These are phyloP conservation scores for Dipodascopsis uninucleata DNA, from an alignment of 805 yeast genomes.

Conservation along the genomic window DNA sequence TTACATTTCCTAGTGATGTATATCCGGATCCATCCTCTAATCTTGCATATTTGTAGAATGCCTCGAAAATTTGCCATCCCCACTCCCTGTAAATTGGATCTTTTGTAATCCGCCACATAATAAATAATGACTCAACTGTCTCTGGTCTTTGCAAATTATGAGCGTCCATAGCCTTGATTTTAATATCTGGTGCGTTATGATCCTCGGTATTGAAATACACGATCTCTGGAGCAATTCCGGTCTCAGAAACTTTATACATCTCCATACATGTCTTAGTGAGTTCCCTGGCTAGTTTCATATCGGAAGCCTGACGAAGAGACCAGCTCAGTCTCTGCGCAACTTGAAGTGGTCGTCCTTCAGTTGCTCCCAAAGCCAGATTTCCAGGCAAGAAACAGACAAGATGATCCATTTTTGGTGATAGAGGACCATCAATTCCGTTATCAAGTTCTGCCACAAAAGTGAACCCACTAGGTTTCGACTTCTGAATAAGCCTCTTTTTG, in stretches of 20 bases:
- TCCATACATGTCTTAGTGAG: conserved; percentile 76
- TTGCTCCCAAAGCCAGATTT: conserved; percentile 81
- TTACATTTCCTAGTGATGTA: conserved; percentile 65
- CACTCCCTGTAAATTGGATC: conserved; percentile 71
- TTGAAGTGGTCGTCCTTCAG: conserved; percentile 59
- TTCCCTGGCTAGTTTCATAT: conserved; percentile 67
- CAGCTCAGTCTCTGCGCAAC: conserved; percentile 55
- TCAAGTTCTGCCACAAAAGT: conserved; percentile 77
- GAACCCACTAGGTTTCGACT: conserved; percentile 59
- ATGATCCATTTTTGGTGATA: conserved; percentile 83
- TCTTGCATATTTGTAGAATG: conserved; percentile 58
- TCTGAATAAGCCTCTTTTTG: conserved; percentile 56
- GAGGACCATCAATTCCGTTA: conserved; percentile 54
- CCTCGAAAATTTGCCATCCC: conserved; percentile 83
- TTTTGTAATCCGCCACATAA: conserved; percentile 72
- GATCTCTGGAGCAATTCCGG: conserved; percentile 87
- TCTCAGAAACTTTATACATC: conserved; percentile 68
- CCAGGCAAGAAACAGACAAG: conserved; percentile 91
- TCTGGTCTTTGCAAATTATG: conserved; percentile 93
- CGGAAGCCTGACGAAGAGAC: conserved; percentile 56
- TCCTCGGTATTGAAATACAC: conserved; percentile 70
- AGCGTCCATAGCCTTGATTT: conserved; percentile 63
- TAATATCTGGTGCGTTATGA: conserved; percentile 50
- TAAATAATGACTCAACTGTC: conserved; percentile 83
- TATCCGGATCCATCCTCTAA: conserved; percentile 48